Base-by-base conservation (phyloP, 2,329 filamentous ascomycete species). In the Apiospora aurea region DNA sequence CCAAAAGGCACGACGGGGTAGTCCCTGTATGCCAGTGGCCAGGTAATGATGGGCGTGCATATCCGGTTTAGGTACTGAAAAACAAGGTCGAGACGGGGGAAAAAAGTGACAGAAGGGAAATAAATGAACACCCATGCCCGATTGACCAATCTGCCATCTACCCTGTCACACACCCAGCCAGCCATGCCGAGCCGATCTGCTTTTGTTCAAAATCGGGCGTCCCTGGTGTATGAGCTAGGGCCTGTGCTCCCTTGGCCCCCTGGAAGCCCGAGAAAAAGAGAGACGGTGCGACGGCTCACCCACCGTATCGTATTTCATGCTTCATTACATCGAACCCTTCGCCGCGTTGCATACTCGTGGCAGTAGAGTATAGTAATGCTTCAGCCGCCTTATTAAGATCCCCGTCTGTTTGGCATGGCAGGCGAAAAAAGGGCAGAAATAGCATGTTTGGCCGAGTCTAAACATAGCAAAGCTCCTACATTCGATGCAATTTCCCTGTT, bases 201-300 rank as follows among this genome's bases (percentile, higher is more conserved):
- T 47, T 29, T 57, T 57, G 51, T 57, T 57, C 51, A 24, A 57
- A 29, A 29, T 57, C 51, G 26, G 51, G 29, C 14, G 16, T 21
- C 16, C 16, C 29, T 29, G 29, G 51, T 29, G 57, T 41, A 41
- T 38, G 6, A 64, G 57, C n/a, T 13, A 64, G 57, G 57, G 57
- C 57, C 57, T 41, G 34, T 64, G 57, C 57, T 64, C 34, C 11
- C 18, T 29, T 29, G 26, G 57, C 57, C 41, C 34, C 11, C 34
- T 18, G 34, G 14, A 53, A 26, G 24, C 11, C 24, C 53, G 21
- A 29, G 29, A 61, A 29, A 34, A 61, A 29, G n/a, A 34, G 29
- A 64, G 57, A 64, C 57, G 57, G 57, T 64, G 57, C 57, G 34
- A 41, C 57, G 29, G 57, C 57, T 34, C 57, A 64, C 57, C 29